Evolutionary conservation across 2,329 filamentous ascomycete genomes (phyloP).

Genomic region (Diaporthe vaccinii): DNA sequence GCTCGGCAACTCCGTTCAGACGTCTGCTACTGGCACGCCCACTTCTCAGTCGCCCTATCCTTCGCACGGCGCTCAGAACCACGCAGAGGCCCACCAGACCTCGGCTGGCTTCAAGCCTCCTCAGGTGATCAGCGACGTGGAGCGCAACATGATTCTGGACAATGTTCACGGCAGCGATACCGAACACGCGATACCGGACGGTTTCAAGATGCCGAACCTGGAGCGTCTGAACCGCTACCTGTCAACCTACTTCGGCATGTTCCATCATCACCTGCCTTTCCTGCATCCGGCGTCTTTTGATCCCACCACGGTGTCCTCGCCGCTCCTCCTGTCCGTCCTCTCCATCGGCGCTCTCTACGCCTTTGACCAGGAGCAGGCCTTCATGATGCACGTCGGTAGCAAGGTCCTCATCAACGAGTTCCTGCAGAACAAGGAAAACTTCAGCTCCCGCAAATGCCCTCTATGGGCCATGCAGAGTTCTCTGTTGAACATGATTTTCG

Average conservation of each 20-base stretch:
- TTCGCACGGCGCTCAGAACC: slow-evolving; percentile 76
- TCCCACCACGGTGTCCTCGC: slow-evolving; percentile 82
- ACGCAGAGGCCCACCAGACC: slow-evolving; percentile 77
- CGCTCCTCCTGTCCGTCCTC: slow-evolving; percentile 87
- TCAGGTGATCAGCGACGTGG: slow-evolving; percentile 86
- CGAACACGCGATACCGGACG: slow-evolving; percentile 86
- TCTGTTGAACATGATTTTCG: slow-evolving; percentile 97
- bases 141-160: slow-evolving; percentile 86
- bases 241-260: slow-evolving; percentile 95
- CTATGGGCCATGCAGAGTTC: slow-evolving; percentile 99
- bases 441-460: slow-evolving; percentile 96
- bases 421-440: slow-evolving; percentile 97
- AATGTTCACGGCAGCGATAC: slow-evolving; percentile 86
- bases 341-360: slow-evolving; percentile 97
- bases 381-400: slow-evolving; percentile 96
- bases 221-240: slow-evolving; percentile 90
- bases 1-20: slow-evolving; percentile 79
- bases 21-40: slow-evolving; percentile 77
- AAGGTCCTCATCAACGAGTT: slow-evolving; percentile 98
- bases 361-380: slow-evolving; percentile 96
- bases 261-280: slow-evolving; percentile 97
- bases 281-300: slow-evolving; percentile 92
- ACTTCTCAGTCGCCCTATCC: slow-evolving; percentile 81
- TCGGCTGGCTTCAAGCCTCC: slow-evolving; percentile 79
- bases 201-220: slow-evolving; percentile 87